phyloP scores from a whole-genome alignment of 805 yeast species.

The Hanseniaspora mollemarum region DNA sequence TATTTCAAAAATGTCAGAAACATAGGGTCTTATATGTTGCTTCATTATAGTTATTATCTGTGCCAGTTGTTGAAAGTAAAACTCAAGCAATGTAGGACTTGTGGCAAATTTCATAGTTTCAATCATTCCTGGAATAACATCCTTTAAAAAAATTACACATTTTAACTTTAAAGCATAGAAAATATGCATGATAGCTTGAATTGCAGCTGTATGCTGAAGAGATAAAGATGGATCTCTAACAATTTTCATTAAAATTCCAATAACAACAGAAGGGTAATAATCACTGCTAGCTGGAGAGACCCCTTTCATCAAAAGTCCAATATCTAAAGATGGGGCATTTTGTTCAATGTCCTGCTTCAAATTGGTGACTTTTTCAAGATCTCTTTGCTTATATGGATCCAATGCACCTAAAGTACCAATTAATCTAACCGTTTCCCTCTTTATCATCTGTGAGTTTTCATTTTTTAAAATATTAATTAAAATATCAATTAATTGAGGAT shows the following conservation, averaged over 20 bases:
- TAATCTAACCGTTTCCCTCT: conserved; percentile 78
- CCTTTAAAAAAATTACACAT: conserved; percentile 79
- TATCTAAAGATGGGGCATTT: conserved; percentile 81
- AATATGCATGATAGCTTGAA: conserved; percentile 87
- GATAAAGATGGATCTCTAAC: conserved; percentile 75
- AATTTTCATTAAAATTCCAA: conserved; percentile 70
- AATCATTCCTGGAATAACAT: conserved; percentile 78
- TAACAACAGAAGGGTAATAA: conserved; percentile 90
- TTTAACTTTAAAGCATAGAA: conserved; percentile 80
- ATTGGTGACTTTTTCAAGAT: conserved; percentile 63
- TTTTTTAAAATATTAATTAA: conserved; percentile 70
- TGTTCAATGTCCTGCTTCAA: conserved; percentile 47
- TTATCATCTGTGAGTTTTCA: conserved; percentile 60
- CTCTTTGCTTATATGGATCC: conserved; percentile 92
- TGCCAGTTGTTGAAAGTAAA: conserved; percentile 80
- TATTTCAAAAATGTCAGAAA: conserved; percentile 61
- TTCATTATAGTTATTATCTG: conserved; percentile 70
- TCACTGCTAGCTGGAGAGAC: conserved; percentile 88
- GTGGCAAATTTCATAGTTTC: conserved; percentile 66
- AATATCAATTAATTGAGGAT: conserved; percentile 78
- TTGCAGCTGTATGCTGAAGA: conserved; percentile 78
- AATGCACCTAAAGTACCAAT: conserved; percentile 92
- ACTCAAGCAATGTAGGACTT: conserved; percentile 67
- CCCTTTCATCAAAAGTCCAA: conserved; percentile 82
- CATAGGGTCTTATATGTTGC: conserved; percentile 77